Evolutionary conservation across 805 yeast genomes (phyloP).

Genomic region (Kodamaea laetipori): DNA sequence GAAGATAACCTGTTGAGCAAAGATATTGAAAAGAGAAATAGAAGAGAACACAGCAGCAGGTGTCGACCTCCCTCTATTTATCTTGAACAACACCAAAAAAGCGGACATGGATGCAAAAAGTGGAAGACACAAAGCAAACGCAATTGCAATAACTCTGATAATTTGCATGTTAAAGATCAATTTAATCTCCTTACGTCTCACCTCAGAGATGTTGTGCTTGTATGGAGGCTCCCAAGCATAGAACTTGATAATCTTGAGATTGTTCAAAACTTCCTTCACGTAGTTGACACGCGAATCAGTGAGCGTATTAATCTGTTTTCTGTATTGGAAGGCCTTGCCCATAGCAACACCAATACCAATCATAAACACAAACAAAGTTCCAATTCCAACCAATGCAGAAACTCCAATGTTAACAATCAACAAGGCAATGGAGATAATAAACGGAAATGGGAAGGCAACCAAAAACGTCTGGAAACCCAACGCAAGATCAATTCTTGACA

Average conservation of each 20-base stretch:
- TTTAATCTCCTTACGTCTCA: conserved; percentile 63
- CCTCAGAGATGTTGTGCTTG: conserved; percentile 51
- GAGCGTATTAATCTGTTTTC: conserved; percentile 48
- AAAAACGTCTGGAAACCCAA: conserved; percentile 30
- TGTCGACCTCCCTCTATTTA: conserved; percentile 33
- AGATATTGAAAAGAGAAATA: conserved; percentile 63
- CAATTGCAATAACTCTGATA: conserved; percentile 59
- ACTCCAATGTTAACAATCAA: conserved; percentile 28
- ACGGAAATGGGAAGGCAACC: conserved; percentile 26
- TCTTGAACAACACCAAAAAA: conserved; percentile 41
- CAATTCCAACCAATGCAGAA: conserved; percentile 29
- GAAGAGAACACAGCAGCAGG: conserved; percentile 74
- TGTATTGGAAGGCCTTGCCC: conserved; percentile 51
- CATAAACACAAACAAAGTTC: conserved; percentile 30
- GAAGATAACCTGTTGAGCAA: conserved; percentile 64
- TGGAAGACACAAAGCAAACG: conserved; percentile 69
- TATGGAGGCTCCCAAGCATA: conserved; percentile 93
- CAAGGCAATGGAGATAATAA: conserved; percentile 27
- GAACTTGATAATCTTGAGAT: conserved; percentile 79
- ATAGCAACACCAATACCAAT: conserved; percentile 49
- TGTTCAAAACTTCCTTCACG: conserved; percentile 76
- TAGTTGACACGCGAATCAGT: conserved; percentile 79
- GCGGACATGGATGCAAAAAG: conserved; percentile 68
- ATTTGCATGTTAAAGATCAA: conserved; percentile 64
- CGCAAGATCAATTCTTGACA: conserved; percentile 31